Evolutionary conservation across 225 moss, liverwort and hornwort genomes (phyloP).

Genomic region (Thuidium tamariscinum): DNA sequence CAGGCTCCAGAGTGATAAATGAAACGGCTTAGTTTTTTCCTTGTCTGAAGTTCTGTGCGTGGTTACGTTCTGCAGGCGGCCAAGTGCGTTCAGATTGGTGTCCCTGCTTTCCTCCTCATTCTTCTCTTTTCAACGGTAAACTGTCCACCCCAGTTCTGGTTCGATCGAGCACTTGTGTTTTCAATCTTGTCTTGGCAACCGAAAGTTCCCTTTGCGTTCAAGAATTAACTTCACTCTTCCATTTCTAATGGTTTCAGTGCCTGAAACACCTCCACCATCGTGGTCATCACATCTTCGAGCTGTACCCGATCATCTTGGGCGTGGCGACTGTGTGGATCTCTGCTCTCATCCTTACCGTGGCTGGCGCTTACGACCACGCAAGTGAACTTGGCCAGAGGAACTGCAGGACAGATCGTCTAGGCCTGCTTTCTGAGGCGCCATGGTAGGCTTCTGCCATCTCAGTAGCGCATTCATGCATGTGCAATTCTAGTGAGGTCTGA

Average conservation of each 20-base stretch:
- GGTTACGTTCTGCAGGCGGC: slow-evolving; percentile 24
- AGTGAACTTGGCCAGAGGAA: background rate
- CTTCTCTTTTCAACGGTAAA: background rate
- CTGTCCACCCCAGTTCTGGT: background rate
- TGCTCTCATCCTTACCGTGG: background rate
- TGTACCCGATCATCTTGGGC: background rate
- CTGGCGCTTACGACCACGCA: background rate
- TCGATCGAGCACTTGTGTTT: background rate
- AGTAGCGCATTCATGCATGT: background rate
- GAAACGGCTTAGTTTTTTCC: background rate
- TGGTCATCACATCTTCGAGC: background rate
- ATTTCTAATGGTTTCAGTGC: background rate
- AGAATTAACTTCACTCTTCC: background rate
- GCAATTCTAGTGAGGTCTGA: background rate
- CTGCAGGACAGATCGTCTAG: background rate
- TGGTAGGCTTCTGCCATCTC: background rate
- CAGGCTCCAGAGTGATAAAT: background rate
- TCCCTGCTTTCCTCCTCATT: slow-evolving; percentile 49
- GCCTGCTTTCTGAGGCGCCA: background rate
- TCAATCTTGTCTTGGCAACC: background rate
- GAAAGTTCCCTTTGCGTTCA: background rate
- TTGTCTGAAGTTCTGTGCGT: background rate
- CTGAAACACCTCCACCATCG: background rate
- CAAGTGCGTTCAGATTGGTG: slow-evolving; percentile 71
- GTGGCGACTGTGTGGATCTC: background rate